Evolutionary conservation across 1,284 basidiomycete genomes (phyloP), one percentile per base, ranked within the genome.

Genomic region (Amanita bisporigera): DNA sequence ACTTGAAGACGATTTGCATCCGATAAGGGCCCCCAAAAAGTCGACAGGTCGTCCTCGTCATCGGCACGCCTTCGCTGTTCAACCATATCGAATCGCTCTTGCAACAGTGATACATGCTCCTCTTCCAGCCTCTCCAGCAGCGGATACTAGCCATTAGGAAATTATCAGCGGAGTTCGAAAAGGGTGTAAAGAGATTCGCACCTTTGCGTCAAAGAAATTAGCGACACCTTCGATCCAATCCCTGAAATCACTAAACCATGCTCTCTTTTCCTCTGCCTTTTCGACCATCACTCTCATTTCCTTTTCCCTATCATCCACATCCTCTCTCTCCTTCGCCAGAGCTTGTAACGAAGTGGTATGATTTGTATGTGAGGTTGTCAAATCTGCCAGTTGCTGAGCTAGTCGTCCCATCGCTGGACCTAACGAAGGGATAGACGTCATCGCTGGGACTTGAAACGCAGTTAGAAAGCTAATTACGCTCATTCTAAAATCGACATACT

Each of bases 131-230:
- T 89, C 76, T 97, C 95, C 19, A 98, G 83, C 62, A 83, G 81
- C 3, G 96, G 95, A 75, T 90, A 95, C 95, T 96, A 67, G 61
- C 59, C 24, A 65, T 33, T n/a, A n/a, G n/a, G n/a, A 24, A 21
- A 59, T 52, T 36, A 49, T 60, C 17, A 58, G 61, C 60, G 26
- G 2, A 63, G 52, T 47, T 49, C 66, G 5, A 24, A 26, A 17
- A 6, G 61, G 40, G 40, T 17, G 55, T 33, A 12, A 31, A 15
- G n/a, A 21, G 14, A 15, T 55, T 17, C 74, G 6, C 52, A 95
- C 95, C 89, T 98, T 98, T 78, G 96, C 94, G 74, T 97, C 96
- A 43, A 98, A 82, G 77, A 98, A 98, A 5, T 86, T 86, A 2
- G 94, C 96, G 6, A 98, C 87, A 71, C 88, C 89, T 77, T 98